Evolutionary conservation across 129 eudicot genomes (phyloP).

Genomic region (Arctium lappa): DNA sequence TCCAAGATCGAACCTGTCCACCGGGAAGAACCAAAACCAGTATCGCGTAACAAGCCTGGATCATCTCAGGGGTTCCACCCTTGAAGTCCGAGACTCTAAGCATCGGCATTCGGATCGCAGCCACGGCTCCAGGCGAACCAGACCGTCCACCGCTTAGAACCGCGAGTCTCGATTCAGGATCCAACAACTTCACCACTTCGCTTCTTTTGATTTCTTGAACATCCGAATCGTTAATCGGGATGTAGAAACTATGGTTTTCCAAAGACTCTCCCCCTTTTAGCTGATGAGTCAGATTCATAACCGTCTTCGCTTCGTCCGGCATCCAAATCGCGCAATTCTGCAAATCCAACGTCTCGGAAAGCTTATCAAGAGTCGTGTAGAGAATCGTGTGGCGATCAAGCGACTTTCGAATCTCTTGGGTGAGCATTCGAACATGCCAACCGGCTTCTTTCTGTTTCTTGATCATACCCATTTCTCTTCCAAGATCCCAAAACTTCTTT

Average conservation of each 20-base stretch:
- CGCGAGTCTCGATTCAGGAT: slow-evolving; percentile 51
- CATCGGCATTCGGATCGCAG: slow-evolving; percentile 85
- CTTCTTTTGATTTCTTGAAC: slow-evolving; percentile 52
- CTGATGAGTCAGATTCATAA: slow-evolving; percentile 70
- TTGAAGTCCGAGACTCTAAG: slow-evolving; percentile 66
- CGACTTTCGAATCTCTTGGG: slow-evolving; percentile 75
- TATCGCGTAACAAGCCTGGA: slow-evolving; percentile 64
- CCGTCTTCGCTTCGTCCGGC: slow-evolving; percentile 60
- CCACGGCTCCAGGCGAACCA: slow-evolving; percentile 51
- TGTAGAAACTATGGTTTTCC: slow-evolving; percentile 6
- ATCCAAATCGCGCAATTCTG: slow-evolving; percentile 84
- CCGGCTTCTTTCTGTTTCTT: slow-evolving; percentile 68
- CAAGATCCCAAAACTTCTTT: slow-evolving; percentile 76
- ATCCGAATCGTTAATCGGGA: slow-evolving; percentile 51
- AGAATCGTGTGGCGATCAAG: slow-evolving; percentile 76
- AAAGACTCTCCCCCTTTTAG: slow-evolving; percentile 37
- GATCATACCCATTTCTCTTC: slow-evolving; percentile 77
- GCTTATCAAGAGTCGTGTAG: slow-evolving; percentile 77
- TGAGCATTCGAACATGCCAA: slow-evolving; percentile 84
- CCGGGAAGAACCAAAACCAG: slow-evolving; percentile 65
- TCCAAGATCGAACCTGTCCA: slow-evolving; percentile 50
- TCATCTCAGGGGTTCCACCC: slow-evolving; percentile 70
- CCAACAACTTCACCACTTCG: slow-evolving; percentile 53
- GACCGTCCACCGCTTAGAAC: slow-evolving; percentile 51
- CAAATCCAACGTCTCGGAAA: slow-evolving; percentile 64